Evolutionary conservation across 371 early-diverging fungal species (phyloP), one percentile per base, ranked within the genome.

Genomic region (Apophysomyces elegans): DNA sequence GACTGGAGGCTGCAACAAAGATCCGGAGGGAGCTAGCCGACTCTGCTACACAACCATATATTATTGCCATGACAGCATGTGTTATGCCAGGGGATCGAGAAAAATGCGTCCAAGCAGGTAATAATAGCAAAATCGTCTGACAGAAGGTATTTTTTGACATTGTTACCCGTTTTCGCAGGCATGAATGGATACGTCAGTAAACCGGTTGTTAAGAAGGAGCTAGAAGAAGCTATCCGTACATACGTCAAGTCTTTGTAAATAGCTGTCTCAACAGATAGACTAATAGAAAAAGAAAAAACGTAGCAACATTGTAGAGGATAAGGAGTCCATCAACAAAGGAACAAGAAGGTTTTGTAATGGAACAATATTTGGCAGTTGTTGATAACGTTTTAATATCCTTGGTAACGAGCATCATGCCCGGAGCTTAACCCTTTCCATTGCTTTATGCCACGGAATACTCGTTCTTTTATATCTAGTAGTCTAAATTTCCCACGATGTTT

Each of bases 31-130:
- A 77, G 18, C 54, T 74, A 6, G 58, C 78, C 11, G 47, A 38
- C 3, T 67, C 76, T 7, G 18, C 64, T 0, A 66, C 68, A 7
- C 70, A 72, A 4, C 84, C 84, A 0, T 83, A 83, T 37, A 81
- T 84, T 18, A 79, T 84, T 54, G 83, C 84, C n/a, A 72, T 84
- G 75, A 84, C 84, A 0, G 84, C 84, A 0, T 84, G 84, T 45
- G 84, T 84, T 16, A 84, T 84, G 84, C 76, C 82, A 0, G 84
- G 84, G 3, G 84, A 84, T 41, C 74, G 78, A 5, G 84, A 84
- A 45, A 82, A 84, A 26, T 84, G 84, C 43, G 61, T 82, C 11
- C 69, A 75, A 7, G 74, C 82, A 9, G 84, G 84, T 12, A 75
- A 74, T 8, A 71, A 67, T 13, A 72, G 71, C 13, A 72, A 74